phyloP scores from a whole-genome alignment of 768 basidiomycete genomes.

The Austroboletus eburneus region DNA sequence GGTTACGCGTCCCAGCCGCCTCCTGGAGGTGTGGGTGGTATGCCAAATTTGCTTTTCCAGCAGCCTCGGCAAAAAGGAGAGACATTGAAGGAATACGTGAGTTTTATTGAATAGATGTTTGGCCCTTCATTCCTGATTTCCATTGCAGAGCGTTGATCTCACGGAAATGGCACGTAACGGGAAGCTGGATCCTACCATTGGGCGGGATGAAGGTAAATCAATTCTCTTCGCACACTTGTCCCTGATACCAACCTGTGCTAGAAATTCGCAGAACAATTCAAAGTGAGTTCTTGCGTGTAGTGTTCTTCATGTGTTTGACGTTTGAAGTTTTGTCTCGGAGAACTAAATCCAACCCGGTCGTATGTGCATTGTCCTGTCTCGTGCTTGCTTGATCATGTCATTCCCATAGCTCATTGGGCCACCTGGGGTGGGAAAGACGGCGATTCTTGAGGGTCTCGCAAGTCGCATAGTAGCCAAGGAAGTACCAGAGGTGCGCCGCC shows the following conservation, averaged over 20 bases:
- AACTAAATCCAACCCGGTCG: conserved; percentile 92
- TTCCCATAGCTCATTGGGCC: conserved; percentile 75
- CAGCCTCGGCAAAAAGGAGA: conserved; percentile 76
- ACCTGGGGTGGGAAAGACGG: conserved; percentile 91
- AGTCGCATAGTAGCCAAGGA: conserved; percentile 83
- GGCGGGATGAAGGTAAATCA: conserved; percentile 69
- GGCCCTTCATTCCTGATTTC: background rate
- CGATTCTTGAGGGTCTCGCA: conserved; percentile 87
- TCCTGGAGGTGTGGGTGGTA: conserved; percentile 36
- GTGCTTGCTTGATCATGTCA: no score
- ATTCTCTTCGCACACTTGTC: background rate
- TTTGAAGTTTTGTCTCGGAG: conserved; percentile 71
- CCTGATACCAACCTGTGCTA: conserved; percentile 15
- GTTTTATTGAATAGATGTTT: conserved; percentile 20
- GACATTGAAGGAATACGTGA: conserved; percentile 74
- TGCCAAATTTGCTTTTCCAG: conserved; percentile 55
- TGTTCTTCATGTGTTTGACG: background rate
- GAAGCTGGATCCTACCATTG: conserved; percentile 88
- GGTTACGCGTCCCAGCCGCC: conserved; percentile 49
- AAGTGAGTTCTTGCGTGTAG: conserved; percentile 44
- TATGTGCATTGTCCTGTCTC: no score
- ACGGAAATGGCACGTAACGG: conserved; percentile 81
- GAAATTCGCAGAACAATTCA: conserved; percentile 91
- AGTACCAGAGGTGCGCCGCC: conserved; percentile 71
- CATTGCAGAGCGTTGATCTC: conserved; percentile 66